Evolutionary conservation across 2,329 filamentous ascomycete species (phyloP), one percentile per base, ranked within the genome.

Genomic region (Paraphoma chrysanthemicola): DNA sequence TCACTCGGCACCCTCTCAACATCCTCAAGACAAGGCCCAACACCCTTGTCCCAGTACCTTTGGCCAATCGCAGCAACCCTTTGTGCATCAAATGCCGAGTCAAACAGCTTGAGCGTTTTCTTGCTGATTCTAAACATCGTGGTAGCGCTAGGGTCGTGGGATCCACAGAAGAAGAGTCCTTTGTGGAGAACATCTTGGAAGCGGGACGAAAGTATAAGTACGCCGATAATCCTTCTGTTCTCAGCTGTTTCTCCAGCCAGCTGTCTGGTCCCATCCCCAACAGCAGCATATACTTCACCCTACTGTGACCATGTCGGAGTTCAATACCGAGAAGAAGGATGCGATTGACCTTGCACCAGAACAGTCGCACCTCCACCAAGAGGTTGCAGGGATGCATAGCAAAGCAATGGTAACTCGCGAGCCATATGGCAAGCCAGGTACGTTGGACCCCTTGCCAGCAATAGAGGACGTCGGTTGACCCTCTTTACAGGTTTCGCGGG

Each of bases 401-500:
- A 56, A 55, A 30, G 61, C 60, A 29, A 47, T 57, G 41, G 49
- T 60, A 18, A 62, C 56, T 12, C 49, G 72, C 8, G 71, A 73
- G 47, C 64, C 72, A 16, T 76, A 76, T 57, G 73, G 72, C 36
- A 68, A 67, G 43, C 51, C 63, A 48, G 73, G 72, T 74, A 69
- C 43, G 63, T 58, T 43, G 17, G 29, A 5, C 4, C 12, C 9
- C 14, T 16, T 8, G 17, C 12, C 16, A 9, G 23, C 30, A 4
- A 14, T 30, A n/a, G 4, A 17, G 41, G 11, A 12, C 45, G n/a
- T 12, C 63, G 28, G 58, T 51, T 53, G n/a, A 57, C 9, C 18
- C 2, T 11, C 54, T 14, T 4, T 10, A 10, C 67, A 64, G 82
- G 81, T 3, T 76, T 85, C 51, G 66, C 64, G 4, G 82, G 83